These are phyloP conservation scores for Sarocladium brachiariae DNA, from an alignment of 2,329 filamentous ascomycete species.

Conservation along the genomic window DNA sequence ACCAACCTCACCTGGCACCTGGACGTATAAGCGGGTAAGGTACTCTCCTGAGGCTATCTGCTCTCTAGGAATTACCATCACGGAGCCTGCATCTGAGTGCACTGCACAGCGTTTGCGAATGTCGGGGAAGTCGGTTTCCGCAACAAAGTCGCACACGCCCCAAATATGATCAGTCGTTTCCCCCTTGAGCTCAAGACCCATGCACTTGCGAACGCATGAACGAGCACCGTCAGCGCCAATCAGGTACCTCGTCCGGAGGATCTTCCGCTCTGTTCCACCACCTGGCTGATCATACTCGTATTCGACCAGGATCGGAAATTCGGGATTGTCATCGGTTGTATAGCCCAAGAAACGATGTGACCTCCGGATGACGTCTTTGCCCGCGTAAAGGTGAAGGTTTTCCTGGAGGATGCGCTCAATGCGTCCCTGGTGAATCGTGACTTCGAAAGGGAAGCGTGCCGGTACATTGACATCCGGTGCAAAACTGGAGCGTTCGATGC, in stretches of 20 bases:
- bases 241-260: conserved; percentile 7
- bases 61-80: conserved; percentile 22
- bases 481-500: conserved; percentile 3
- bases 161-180: conserved; percentile 22
- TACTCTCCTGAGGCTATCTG: conserved; percentile 14
- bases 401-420: conserved; percentile 13
- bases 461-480: conserved; percentile 4
- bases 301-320: conserved; percentile 1
- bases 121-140: conserved; percentile 21
- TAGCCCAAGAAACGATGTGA: conserved; percentile 4
- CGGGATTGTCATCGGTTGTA: conserved; percentile 9
- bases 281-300: conserved; percentile 5
- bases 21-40: conserved; percentile 19
- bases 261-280: conserved; percentile 16
- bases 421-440: conserved; percentile 13
- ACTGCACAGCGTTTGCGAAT: conserved; percentile 23
- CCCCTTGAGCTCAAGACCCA: conserved; percentile 20
- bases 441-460: conserved; percentile 8
- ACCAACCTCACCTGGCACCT: conserved; percentile 10
- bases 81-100: conserved; percentile 18
- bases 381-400: conserved; percentile 6
- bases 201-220: conserved; percentile 17
- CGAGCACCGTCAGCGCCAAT: conserved; percentile 21
- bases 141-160: conserved; percentile 21
- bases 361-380: not conserved